Percentiles rank a stretch among this genome's conserved stretches.
phyloP scores from a whole-genome alignment of 2,329 filamentous ascomycete genomes.

The Pyrenochaeta sp. region DNA sequence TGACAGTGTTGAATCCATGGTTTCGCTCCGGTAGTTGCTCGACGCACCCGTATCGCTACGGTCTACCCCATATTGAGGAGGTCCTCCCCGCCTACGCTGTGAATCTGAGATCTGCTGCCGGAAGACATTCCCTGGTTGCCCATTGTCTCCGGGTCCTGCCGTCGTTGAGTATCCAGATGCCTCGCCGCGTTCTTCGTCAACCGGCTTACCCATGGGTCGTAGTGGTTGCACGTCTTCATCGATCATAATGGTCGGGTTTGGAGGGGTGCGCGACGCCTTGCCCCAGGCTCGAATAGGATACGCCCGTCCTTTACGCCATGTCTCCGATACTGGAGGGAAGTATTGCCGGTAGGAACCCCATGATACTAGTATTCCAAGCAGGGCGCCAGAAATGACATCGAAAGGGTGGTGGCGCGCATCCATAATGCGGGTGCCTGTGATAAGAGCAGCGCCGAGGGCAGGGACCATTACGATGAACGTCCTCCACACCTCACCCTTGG shows the following conservation, averaged over 20 bases:
- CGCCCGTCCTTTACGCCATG: constrained; percentile 66
- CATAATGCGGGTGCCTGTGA: constrained; percentile 68
- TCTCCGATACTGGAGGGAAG: constrained; percentile 64
- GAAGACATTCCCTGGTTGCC: constrained; percentile 44
- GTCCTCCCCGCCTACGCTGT: constrained; percentile 45
- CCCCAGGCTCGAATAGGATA: constrained; percentile 67
- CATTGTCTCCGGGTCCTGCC: constrained; percentile 25
- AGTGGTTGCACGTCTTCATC: constrained; percentile 46
- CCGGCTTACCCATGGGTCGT: constrained; percentile 33
- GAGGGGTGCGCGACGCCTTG: constrained; percentile 45
- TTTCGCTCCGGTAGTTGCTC: constrained; percentile 36
- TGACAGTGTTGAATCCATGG: constrained; percentile 37
- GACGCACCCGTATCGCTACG: constrained; percentile 43
- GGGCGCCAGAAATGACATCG: constrained; percentile 65
- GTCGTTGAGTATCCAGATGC: constrained; percentile 42
- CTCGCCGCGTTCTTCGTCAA: constrained; percentile 44
- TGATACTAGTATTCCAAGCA: constrained; percentile 62
- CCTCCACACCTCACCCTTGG: constrained; percentile 68
- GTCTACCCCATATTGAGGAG: constrained; percentile 37
- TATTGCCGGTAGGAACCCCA: constrained; percentile 66
- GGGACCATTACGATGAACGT: constrained; percentile 63
- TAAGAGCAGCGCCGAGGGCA: constrained; percentile 61
- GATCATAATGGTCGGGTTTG: constrained; percentile 31
- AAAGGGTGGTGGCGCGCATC: constrained; percentile 69
- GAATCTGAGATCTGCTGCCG: constrained; percentile 50